Percentiles rank a stretch among this genome's conserved stretches.
Conservation (phyloP, 1,139 yeast species). For the Blastobotrys persicus region DNA sequence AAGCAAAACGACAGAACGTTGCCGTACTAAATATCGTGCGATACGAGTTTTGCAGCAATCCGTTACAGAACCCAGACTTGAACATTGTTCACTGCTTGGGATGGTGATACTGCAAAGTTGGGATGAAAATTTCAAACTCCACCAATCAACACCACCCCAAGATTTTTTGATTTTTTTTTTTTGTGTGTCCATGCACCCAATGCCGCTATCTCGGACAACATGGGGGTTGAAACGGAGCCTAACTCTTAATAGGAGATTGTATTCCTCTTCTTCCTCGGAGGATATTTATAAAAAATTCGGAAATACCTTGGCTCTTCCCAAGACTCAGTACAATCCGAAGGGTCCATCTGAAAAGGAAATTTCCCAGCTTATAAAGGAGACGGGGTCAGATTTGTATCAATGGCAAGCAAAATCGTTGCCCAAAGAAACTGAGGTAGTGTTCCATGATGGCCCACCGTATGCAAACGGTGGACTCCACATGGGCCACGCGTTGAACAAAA, state of each 20-base stretch:
- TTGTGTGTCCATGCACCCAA: background rate
- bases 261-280: background rate
- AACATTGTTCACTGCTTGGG: constrained; percentile 3
- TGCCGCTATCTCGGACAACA: background rate
- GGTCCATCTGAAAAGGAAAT: constrained; percentile 37
- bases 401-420: constrained; percentile 41
- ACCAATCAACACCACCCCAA: background rate
- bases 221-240: background rate
- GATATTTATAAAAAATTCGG: constrained; percentile 38
- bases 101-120: background rate
- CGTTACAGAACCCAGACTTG: constrained; percentile 4
- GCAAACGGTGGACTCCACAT: constrained; percentile 92
- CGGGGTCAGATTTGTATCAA: constrained; percentile 42
- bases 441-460: constrained; percentile 98
- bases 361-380: constrained; percentile 33
- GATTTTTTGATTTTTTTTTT: background rate
- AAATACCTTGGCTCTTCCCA: constrained; percentile 51
- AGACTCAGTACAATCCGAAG: constrained; percentile 51
- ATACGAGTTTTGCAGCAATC: background rate
- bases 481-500: constrained; percentile 91
- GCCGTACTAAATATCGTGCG: background rate
- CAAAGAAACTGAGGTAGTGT: constrained; percentile 41
- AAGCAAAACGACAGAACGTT: background rate
- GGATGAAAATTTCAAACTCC: constrained; percentile 5
- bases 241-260: background rate